These are phyloP conservation scores for Pythium vanterpoolii DNA, from an alignment of 352 stramenopile species.

Conservation along the genomic window DNA sequence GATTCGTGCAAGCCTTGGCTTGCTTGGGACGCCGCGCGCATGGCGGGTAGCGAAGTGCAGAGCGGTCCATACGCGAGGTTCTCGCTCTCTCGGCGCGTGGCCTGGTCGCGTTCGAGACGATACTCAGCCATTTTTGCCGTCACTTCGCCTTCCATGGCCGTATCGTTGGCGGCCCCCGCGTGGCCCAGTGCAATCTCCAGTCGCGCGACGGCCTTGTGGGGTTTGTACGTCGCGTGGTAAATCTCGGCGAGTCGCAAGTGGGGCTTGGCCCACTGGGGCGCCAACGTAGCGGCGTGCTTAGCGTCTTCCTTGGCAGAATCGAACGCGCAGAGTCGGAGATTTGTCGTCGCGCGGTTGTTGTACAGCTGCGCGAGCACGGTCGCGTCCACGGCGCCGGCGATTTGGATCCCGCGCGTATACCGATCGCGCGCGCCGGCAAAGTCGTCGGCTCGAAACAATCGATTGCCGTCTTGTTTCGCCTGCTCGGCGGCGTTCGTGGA, in stretches of 20 bases:
- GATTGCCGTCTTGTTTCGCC: constrained; percentile 7
- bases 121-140: too few species aligned
- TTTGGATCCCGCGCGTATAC: neutral
- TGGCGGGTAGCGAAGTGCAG: neutral
- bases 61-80: constrained; percentile 1
- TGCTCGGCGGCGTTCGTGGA: neutral
- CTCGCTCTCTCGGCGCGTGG: constrained; percentile 5
- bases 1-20: neutral
- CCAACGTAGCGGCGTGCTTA: constrained; percentile 8
- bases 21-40: neutral
- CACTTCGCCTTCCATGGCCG: neutral
- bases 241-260: constrained; percentile 4
- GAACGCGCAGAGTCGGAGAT: neutral
- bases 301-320: neutral
- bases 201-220: neutral
- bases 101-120: neutral
- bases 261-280: constrained; percentile 3
- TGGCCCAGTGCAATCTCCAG: constrained; percentile 3
- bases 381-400: constrained; percentile 3
- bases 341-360: constrained; percentile 4
- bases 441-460: neutral
- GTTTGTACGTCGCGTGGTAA: constrained; percentile 3
- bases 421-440: neutral
- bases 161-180: neutral
- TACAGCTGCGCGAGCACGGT: neutral